phyloP scores from a whole-genome alignment of 129 eudicot species.

The Oenanthe sinensis region DNA sequence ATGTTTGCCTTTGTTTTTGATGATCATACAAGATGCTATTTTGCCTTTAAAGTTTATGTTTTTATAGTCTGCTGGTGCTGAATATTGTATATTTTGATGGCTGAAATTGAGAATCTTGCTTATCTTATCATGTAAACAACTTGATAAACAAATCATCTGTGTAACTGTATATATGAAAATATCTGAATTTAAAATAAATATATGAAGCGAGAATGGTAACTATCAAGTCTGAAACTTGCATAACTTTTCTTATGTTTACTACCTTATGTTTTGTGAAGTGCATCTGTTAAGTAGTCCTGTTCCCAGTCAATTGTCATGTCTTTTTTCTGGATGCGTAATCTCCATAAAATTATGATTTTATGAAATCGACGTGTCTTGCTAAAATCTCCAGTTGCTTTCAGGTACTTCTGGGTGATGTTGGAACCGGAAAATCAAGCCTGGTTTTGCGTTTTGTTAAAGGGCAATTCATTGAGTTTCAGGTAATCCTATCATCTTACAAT shows the following conservation, averaged over 20 bases:
- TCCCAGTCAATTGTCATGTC: neutral
- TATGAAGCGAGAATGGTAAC: neutral
- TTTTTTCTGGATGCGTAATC: neutral
- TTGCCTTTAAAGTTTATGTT: neutral
- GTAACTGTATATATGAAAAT: neutral
- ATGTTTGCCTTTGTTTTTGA: neutral
- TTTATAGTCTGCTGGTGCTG: neutral
- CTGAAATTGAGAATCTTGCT: neutral
- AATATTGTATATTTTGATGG: neutral
- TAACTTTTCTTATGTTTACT: too few species aligned
- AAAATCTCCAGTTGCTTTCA: slow-evolving; percentile 9
- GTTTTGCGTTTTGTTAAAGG: slow-evolving; percentile 50
- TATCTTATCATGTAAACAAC: neutral
- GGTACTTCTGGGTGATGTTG: slow-evolving; percentile 55
- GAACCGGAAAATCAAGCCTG: slow-evolving; percentile 50
- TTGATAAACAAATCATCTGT: neutral
- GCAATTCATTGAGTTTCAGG: slow-evolving; percentile 49
- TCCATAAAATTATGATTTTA: neutral
- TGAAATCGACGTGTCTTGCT: neutral
- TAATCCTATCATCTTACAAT: slow-evolving; percentile 7
- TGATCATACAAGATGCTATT: neutral
- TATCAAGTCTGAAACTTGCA: neutral
- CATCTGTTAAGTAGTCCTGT: neutral
- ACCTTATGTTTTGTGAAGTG: neutral
- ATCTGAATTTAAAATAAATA: neutral